These are phyloP conservation scores for Carex parvula DNA, from an alignment of 176 grass and related monocot genomes.

Conservation along the genomic window DNA sequence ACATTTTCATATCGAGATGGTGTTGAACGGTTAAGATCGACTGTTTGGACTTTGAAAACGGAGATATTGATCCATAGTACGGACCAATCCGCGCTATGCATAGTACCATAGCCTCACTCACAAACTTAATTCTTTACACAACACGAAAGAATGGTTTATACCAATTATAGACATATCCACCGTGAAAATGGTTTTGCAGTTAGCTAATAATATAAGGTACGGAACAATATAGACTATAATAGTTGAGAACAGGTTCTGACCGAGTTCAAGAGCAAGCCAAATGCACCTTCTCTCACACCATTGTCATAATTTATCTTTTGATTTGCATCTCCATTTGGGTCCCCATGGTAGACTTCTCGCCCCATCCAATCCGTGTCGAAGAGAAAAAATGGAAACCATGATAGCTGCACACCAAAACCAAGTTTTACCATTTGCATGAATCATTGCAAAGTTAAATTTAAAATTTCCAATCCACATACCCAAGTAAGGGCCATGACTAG, in stretches of 20 bases:
- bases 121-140: slow-evolving; percentile 3
- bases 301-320: slow-evolving; percentile 58
- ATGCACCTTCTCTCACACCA: slow-evolving; percentile 99
- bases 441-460: neutral
- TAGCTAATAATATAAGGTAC: neutral
- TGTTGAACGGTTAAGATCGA: too few species aligned
- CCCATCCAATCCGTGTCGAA: slow-evolving; percentile 99
- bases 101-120: too few species aligned
- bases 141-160: neutral
- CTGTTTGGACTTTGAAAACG: too few species aligned
- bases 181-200: neutral
- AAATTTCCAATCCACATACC: slow-evolving; percentile 39
- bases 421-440: slow-evolving; percentile 27
- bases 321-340: slow-evolving; percentile 71
- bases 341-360: slow-evolving; percentile 89
- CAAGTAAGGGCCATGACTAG: slow-evolving; percentile 96
- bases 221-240: slow-evolving; percentile 17
- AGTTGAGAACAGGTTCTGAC: slow-evolving; percentile 56
- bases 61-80: too few species aligned
- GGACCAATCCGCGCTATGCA: too few species aligned
- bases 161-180: neutral
- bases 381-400: slow-evolving; percentile 99
- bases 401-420: slow-evolving; percentile 49
- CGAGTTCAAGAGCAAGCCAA: slow-evolving; percentile 99
- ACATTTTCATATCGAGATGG: too few species aligned